These are phyloP conservation scores for Alnus rubra DNA, from an alignment of 306 rosid species.

Conservation along the genomic window DNA sequence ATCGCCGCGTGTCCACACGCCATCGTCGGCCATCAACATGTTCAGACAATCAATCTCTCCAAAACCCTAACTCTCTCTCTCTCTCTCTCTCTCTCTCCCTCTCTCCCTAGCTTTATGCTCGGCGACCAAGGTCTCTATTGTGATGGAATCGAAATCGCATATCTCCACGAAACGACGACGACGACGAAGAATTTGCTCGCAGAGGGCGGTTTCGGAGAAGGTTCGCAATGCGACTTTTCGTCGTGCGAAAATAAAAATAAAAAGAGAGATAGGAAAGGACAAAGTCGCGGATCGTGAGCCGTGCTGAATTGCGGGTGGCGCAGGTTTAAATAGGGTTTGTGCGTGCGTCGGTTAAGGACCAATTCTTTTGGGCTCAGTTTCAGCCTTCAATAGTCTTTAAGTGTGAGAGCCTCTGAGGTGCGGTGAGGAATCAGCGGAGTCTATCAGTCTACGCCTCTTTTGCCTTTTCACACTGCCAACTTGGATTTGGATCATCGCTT, in stretches of 20 bases:
- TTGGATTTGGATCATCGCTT: neutral
- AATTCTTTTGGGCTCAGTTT: neutral
- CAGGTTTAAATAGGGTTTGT: conserved; percentile 57
- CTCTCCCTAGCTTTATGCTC: neutral
- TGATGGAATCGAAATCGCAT: conserved; percentile 21
- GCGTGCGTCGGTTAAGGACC: conserved; percentile 31
- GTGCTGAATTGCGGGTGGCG: conserved; percentile 24
- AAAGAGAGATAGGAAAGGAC: conserved; percentile 20
- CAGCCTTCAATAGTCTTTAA: too few species aligned
- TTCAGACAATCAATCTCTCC: conserved; percentile 15
- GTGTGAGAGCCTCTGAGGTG: neutral
- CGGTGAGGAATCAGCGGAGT: too few species aligned
- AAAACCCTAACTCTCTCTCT: conserved; percentile 42
- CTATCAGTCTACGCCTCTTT: too few species aligned
- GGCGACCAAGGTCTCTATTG: neutral
- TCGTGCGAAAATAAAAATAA: neutral
- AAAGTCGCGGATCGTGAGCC: conserved; percentile 46
- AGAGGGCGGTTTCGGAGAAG: conserved; percentile 52
- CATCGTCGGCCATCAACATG: conserved; percentile 53
- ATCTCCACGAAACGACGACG: conserved; percentile 16
- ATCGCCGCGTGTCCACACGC: conserved; percentile 11
- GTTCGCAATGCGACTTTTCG: conserved; percentile 55
- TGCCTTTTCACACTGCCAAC: neutral
- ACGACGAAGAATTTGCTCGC: neutral
- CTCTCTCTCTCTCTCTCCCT: too few species aligned